phyloP scores from a whole-genome alignment of 1,284 basidiomycete species.

The Tilletia walkeri region DNA sequence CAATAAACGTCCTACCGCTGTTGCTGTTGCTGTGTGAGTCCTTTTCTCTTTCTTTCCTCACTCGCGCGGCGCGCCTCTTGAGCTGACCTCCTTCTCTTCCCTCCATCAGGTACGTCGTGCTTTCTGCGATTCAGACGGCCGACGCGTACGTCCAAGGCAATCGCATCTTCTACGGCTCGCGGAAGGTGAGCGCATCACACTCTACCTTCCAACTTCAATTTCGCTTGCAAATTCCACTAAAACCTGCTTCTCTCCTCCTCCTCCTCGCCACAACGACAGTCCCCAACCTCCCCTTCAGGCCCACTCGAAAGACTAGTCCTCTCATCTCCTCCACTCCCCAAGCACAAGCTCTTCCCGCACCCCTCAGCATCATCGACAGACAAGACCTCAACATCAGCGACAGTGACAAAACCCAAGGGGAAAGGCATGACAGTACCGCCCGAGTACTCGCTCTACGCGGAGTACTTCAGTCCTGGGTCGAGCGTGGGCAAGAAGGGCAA shows the following conservation, averaged over 20 bases:
- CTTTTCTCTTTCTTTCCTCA: not conserved
- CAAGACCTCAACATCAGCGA: not conserved
- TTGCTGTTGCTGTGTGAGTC: slow-evolving; percentile 41
- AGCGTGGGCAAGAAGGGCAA: slow-evolving; percentile 33
- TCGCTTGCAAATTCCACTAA: too few species aligned
- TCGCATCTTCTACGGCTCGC: slow-evolving; percentile 44
- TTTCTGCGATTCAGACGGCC: slow-evolving; percentile 31
- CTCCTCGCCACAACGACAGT: not conserved
- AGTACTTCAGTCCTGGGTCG: slow-evolving; percentile 36
- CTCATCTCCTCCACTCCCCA: slow-evolving; percentile 33
- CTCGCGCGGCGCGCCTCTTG: not conserved
- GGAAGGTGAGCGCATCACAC: slow-evolving; percentile 21
- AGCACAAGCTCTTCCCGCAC: slow-evolving; percentile 1
- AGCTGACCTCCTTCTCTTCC: not conserved
- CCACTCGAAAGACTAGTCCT: slow-evolving; percentile 41
- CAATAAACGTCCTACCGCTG: slow-evolving; percentile 36
- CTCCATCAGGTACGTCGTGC: slow-evolving; percentile 32
- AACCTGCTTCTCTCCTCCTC: too few species aligned
- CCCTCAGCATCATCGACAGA: not conserved
- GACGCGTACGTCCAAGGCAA: slow-evolving; percentile 41
- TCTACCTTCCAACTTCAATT: too few species aligned
- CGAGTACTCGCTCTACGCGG: slow-evolving; percentile 38
- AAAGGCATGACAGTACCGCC: slow-evolving; percentile 32
- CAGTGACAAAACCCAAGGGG: too few species aligned
- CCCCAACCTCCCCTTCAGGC: not conserved